These are phyloP conservation scores for Sclerotinia borealis DNA, from an alignment of 2,329 filamentous ascomycete species.

Conservation along the genomic window DNA sequence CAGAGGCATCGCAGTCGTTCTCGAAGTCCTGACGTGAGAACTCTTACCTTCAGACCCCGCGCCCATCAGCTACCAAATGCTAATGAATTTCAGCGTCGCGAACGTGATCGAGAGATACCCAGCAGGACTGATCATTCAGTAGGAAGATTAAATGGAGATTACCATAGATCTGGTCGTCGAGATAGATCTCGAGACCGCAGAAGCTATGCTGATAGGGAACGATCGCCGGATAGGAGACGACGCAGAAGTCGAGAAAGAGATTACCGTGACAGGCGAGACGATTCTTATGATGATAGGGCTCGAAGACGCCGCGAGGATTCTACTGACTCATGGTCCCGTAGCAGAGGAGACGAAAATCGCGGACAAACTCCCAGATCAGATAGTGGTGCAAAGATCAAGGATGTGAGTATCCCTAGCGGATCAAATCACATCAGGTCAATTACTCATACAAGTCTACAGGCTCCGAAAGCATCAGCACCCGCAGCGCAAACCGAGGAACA, in stretches of 20 bases:
- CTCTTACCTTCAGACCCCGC: conserved; percentile 16
- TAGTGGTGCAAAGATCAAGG: conserved; percentile 42
- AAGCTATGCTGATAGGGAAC: conserved; percentile 50
- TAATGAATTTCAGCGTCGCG: conserved; percentile 45
- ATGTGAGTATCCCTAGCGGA: conserved; percentile 46
- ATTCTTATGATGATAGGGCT: conserved; percentile 57
- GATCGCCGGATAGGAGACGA: conserved; percentile 51
- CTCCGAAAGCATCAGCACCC: conserved; percentile 46
- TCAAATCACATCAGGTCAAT: background rate
- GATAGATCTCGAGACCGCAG: conserved; percentile 59
- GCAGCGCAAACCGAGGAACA: conserved; percentile 59
- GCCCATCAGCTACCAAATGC: conserved; percentile 19
- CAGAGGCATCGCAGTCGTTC: conserved; percentile 53
- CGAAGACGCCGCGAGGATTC: conserved; percentile 62
- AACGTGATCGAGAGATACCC: conserved; percentile 53
- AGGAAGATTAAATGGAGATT: conserved; percentile 61
- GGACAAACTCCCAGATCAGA: conserved; percentile 47
- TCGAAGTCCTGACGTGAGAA: conserved; percentile 56
- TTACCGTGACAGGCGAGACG: conserved; percentile 64
- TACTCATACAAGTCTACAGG: conserved; percentile 36
- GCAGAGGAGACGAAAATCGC: conserved; percentile 59
- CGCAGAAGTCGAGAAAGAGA: conserved; percentile 64
- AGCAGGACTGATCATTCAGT: conserved; percentile 65
- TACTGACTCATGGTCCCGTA: conserved; percentile 62
- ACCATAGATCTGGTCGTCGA: conserved; percentile 54